Percentiles rank a stretch among this genome's conserved stretches.
Evolutionary conservation across 192 early-diverging fungal genomes (phyloP).

Genomic region (Gigaspora rosea): DNA sequence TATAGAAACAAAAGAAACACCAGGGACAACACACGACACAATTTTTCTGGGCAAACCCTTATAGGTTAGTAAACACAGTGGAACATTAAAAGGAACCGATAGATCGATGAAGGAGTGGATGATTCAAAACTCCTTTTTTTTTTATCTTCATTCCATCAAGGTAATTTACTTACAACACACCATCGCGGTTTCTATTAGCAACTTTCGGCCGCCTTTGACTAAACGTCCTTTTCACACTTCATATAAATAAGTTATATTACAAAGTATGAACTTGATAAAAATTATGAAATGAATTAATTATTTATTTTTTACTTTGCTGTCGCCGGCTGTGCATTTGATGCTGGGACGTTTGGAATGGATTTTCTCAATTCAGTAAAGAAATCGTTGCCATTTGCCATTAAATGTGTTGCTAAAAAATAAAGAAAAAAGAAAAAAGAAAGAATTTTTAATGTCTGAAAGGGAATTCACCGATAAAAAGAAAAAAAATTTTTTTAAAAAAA

Average conservation of each 20-base stretch:
- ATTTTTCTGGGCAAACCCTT: no score
- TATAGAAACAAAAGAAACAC: no score
- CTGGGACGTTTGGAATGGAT: conserved; percentile 10
- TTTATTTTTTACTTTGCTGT: conserved; percentile 33
- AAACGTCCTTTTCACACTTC: conserved; percentile 28
- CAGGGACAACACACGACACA: no score
- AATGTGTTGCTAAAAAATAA: not conserved
- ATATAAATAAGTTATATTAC: conserved; percentile 29
- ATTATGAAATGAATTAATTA: conserved; percentile 19
- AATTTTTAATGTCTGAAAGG: no score
- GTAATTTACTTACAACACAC: conserved; percentile 8
- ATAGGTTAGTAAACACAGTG: no score
- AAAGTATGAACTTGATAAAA: conserved; percentile 29
- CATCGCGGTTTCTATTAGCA: conserved; percentile 1
- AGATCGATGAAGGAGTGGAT: no score
- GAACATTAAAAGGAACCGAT: no score
- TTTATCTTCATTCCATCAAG: no score
- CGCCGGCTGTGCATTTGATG: conserved; percentile 10
- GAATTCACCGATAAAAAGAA: not conserved
- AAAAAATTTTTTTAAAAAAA: not conserved
- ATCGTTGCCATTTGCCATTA: conserved; percentile 33
- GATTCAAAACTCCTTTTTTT: no score
- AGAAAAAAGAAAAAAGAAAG: not conserved
- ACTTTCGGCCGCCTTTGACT: conserved; percentile 24
- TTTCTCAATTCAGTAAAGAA: conserved; percentile 29